Evolutionary conservation across 2,329 filamentous ascomycete species (phyloP), one percentile per base, ranked within the genome.

Genomic region (Colletotrichum sp.): DNA sequence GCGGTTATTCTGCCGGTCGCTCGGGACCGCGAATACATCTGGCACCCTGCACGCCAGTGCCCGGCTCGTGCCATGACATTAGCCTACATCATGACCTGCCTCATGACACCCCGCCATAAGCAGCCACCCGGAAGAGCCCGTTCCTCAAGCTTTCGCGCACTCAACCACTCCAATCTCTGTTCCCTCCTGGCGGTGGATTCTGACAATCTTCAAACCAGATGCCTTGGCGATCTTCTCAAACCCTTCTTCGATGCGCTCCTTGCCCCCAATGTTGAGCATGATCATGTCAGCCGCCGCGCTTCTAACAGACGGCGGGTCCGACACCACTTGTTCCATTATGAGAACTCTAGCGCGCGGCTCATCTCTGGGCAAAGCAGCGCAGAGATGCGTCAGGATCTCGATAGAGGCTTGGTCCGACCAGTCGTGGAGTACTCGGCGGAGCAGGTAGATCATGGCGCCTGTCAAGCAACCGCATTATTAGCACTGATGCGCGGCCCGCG

Each of bases 401-500:
- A 82, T 79, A 16, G 36, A 49, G 32, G 68, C 59, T 3, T 80
- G 78, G 66, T 85, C 83, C 13, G 80, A 75, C 76, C 84, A 86
- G 69, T 86, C 82, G 69, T 86, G 84, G 5, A 86, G 81, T 49
- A 82, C 82, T 10, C 83, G 81, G 66, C 80, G 80, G 71, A 83
- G 82, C 78, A 80, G 82, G 78, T 86, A 86, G 15, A 84, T 76
- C 32, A 82, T 75, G 18, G 84, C 84, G 6, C 81, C 84, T 84
- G 24, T 8, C 13, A 62, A 32, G 49, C 77, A 76, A 10, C 10
- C 13, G 30, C 16, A 49, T 1, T 16, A 15, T 66, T 21, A 66
- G 64, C 24, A 66, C 26, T 60, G 39, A 32, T 21, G 44, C n/a
- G 44, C 44, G 44, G 44, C 44, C n/a, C 44, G 44, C 44, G n/a